Conservation (phyloP, 1,284 basidiomycete species). For the Sporisorium exsertum region DNA sequence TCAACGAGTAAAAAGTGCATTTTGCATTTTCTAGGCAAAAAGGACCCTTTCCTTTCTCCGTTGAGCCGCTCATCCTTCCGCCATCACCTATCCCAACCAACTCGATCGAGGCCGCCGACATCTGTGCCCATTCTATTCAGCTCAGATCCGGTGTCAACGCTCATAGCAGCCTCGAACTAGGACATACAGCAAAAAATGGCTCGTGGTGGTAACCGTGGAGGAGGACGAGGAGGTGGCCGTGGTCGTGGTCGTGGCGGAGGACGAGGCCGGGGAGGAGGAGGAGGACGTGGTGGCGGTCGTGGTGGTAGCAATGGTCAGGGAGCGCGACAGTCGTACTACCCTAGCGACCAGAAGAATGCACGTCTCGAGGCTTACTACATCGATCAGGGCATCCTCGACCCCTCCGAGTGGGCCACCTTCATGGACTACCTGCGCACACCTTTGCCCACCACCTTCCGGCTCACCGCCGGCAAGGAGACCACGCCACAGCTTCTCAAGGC, state of each 20-base stretch:
- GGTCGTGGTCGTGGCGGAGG: constrained; percentile 23
- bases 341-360: constrained; percentile 45
- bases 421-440: constrained; percentile 78
- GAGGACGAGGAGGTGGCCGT: constrained; percentile 36
- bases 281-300: constrained; percentile 39
- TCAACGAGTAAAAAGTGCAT: constrained; percentile 1
- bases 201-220: constrained; percentile 43
- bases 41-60: constrained; percentile 12
- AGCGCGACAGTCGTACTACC: constrained; percentile 20
- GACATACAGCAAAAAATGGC: constrained; percentile 23
- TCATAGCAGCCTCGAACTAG: not conserved
- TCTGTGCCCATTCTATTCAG: constrained; percentile 3
- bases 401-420: constrained; percentile 81
- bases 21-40: not conserved
- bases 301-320: constrained; percentile 24
- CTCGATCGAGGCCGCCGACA: constrained; percentile 19
- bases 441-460: constrained; percentile 92
- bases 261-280: constrained; percentile 36
- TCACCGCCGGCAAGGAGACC: constrained; percentile 73
- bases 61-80: not conserved
- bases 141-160: not conserved
- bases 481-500: constrained; percentile 61
- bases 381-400: constrained; percentile 63
- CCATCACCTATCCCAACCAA: constrained; percentile 28
- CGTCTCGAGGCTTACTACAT: constrained; percentile 66